phyloP scores from a whole-genome alignment of 2,329 filamentous ascomycete genomes.

The Metarhizium guizhouense region DNA sequence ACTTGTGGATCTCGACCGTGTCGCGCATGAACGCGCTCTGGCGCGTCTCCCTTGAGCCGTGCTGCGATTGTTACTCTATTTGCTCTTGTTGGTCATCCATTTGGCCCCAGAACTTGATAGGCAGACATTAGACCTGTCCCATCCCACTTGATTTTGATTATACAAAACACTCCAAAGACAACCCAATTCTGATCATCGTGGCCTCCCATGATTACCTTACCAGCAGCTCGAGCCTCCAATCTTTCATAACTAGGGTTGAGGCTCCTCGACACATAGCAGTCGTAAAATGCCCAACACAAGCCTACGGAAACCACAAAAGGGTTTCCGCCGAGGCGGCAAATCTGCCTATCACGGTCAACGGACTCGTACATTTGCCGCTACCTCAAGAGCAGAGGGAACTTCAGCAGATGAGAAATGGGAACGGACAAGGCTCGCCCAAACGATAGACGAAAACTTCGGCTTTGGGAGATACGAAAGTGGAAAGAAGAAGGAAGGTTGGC shows the following conservation, averaged over 20 bases:
- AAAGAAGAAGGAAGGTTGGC: constrained; percentile 76
- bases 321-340: constrained; percentile 61
- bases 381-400: constrained; percentile 72
- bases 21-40: constrained; percentile 20
- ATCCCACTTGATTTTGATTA: neutral
- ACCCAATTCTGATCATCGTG: neutral
- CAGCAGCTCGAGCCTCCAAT: constrained; percentile 9
- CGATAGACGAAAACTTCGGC: constrained; percentile 91
- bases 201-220: constrained; percentile 11
- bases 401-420: constrained; percentile 91
- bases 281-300: constrained; percentile 48
- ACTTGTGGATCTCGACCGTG: constrained; percentile 16
- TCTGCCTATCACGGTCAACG: constrained; percentile 60
- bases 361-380: constrained; percentile 71
- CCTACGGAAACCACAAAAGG: constrained; percentile 52
- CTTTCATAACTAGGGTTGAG: constrained; percentile 11
- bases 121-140: neutral
- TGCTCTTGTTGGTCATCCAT: neutral
- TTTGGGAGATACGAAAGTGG: constrained; percentile 88
- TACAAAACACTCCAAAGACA: neutral
- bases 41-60: constrained; percentile 21
- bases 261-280: neutral
- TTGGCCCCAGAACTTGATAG: neutral
- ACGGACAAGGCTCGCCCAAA: constrained; percentile 70
- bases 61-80: neutral